These are phyloP conservation scores for Asterophora lycoperdoides DNA, from an alignment of 768 basidiomycete genomes.

Conservation along the genomic window DNA sequence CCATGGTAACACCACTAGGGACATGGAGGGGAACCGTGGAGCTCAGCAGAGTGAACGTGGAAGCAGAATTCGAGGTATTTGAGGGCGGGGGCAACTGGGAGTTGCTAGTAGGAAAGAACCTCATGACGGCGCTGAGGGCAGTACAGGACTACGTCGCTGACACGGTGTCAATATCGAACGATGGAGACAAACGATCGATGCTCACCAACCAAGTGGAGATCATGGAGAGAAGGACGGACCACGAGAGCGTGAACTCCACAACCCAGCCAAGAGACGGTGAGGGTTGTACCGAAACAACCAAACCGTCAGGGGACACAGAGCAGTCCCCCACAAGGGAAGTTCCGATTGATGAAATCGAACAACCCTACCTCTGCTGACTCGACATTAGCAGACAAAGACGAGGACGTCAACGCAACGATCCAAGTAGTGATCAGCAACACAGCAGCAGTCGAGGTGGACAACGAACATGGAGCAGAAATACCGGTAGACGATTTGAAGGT, in stretches of 20 bases:
- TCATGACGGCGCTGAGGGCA: constrained; percentile 18
- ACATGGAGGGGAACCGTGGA: constrained; percentile 6
- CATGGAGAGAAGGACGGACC: too few relatives aligned
- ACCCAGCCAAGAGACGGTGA: too few relatives aligned
- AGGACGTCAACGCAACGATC: too few relatives aligned
- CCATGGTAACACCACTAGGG: constrained; percentile 7
- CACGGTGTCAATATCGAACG: constrained; percentile 6
- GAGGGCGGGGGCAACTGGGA: constrained; percentile 24
- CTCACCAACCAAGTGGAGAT: not conserved
- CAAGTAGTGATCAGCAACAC: too few relatives aligned
- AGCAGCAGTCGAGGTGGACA: too few relatives aligned
- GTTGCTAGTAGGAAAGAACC: constrained; percentile 26
- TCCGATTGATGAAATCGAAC: too few relatives aligned
- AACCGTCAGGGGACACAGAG: too few relatives aligned
- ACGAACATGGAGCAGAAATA: not conserved
- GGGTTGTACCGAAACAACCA: too few relatives aligned
- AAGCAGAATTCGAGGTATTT: constrained; percentile 21
- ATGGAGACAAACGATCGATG: not conserved
- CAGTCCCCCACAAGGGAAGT: too few relatives aligned
- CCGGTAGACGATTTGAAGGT: not conserved
- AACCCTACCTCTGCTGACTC: too few relatives aligned
- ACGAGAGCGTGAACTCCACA: too few relatives aligned
- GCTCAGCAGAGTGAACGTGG: not conserved
- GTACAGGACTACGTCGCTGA: constrained; percentile 23
- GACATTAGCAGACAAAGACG: too few relatives aligned